Conservation (phyloP, 495 filamentous ascomycete species). For the Aspergillus sclerotioniger region DNA sequence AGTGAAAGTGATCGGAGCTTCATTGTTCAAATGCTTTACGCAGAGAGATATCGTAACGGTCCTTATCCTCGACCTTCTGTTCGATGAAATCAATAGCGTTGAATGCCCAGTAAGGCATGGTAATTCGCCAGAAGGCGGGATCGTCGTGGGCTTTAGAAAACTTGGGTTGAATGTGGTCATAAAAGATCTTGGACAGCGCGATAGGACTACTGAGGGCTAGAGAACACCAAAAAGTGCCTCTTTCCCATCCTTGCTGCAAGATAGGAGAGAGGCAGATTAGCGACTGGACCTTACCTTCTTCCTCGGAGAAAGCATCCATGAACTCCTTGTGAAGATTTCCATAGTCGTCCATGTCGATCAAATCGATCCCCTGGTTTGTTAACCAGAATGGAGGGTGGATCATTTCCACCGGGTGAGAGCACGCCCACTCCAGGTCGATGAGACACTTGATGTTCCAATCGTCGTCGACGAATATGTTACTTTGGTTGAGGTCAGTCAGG, state of each 20-base stretch:
- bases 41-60: too few species aligned
- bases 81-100: too few species aligned
- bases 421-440: constrained; percentile 40
- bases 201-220: constrained; percentile 23
- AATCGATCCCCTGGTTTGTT: too few species aligned
- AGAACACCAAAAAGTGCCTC: constrained; percentile 28
- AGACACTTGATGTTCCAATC: constrained; percentile 30
- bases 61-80: too few species aligned
- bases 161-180: constrained; percentile 25
- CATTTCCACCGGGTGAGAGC: constrained; percentile 34
- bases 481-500: constrained; percentile 31
- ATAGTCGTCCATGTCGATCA: too few species aligned
- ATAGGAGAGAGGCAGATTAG: too few species aligned
- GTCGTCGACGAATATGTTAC: constrained; percentile 31
- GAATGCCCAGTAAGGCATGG: too few species aligned
- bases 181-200: constrained; percentile 23
- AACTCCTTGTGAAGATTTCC: constrained; percentile 26
- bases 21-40: too few species aligned
- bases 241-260: constrained; percentile 18
- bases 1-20: too few species aligned
- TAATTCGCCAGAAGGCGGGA: constrained; percentile 16
- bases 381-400: constrained; percentile 35
- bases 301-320: constrained; percentile 14
- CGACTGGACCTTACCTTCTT: too few species aligned
- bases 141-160: constrained; percentile 20